These are phyloP conservation scores for Nemania sp. DNA, from an alignment of 2,329 filamentous ascomycete genomes.

Conservation along the genomic window DNA sequence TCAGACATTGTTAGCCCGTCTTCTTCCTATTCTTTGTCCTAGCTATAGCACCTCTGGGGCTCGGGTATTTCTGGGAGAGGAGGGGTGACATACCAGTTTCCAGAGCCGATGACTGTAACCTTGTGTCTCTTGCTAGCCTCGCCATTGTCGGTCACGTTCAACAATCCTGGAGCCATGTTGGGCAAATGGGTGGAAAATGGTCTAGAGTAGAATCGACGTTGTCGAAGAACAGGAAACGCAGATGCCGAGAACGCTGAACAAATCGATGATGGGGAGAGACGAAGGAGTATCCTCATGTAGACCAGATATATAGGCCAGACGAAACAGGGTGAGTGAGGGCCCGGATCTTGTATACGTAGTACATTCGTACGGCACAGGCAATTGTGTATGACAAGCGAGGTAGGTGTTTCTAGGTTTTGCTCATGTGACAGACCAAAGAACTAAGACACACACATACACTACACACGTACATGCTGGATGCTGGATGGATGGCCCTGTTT, in stretches of 20 bases:
- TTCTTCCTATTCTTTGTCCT: background rate
- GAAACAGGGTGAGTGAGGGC: background rate
- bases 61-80: background rate
- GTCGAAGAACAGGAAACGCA: conserved; percentile 6
- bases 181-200: conserved; percentile 26
- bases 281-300: conserved; percentile 22
- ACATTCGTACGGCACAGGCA: too few species aligned
- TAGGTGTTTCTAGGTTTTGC: conserved; percentile 3
- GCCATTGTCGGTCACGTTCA: conserved; percentile 51
- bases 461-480: too few species aligned
- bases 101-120: conserved; percentile 91
- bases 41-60: too few species aligned
- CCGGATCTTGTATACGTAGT: too few species aligned
- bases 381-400: background rate
- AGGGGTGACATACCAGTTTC: conserved; percentile 75
- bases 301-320: background rate
- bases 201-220: conserved; percentile 7
- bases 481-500: conserved; percentile 8
- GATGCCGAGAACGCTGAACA: conserved; percentile 8
- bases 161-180: conserved; percentile 38
- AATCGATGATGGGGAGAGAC: conserved; percentile 9
- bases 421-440: conserved; percentile 24
- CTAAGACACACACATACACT: too few species aligned
- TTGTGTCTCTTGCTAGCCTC: conserved; percentile 82
- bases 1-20: conserved; percentile 20